A percentile compares a stretch with the other conserved stretches of the same genome.
These are phyloP conservation scores for Heliocybe sulcata DNA, from an alignment of 1,284 basidiomycete genomes.

Conservation along the genomic window DNA sequence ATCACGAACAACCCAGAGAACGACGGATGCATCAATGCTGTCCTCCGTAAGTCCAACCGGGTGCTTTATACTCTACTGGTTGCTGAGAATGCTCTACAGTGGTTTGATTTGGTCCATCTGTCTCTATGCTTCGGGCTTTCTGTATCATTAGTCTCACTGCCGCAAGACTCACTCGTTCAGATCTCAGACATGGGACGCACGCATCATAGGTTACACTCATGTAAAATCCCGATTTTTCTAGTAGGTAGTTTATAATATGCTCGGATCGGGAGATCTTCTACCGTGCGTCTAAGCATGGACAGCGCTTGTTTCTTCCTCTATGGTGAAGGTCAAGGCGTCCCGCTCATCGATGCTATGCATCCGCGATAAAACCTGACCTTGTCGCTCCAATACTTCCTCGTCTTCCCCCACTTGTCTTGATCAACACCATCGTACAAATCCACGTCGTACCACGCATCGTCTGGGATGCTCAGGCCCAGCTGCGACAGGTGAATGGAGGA, in stretches of 20 bases:
- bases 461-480: slow-evolving; percentile 46
- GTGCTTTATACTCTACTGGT: neutral
- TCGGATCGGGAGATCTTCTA: neutral
- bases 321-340: neutral
- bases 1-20: slow-evolving; percentile 96
- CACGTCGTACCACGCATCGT: slow-evolving; percentile 70
- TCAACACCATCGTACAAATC: slow-evolving; percentile 44
- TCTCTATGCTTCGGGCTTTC: neutral
- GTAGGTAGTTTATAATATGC: neutral
- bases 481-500: slow-evolving; percentile 83
- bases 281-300: neutral
- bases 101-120: neutral
- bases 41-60: slow-evolving; percentile 60
- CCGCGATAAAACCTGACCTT: slow-evolving; percentile 5
- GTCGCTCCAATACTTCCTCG: slow-evolving; percentile 59
- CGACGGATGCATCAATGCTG: slow-evolving; percentile 94
- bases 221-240: neutral
- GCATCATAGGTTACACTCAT: neutral
- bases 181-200: neutral
- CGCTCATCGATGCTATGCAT: neutral
- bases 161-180: neutral
- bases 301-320: no score
- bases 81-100: neutral
- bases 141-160: neutral
- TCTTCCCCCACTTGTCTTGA: slow-evolving; percentile 57